Base-by-base conservation (phyloP, 2,329 filamentous ascomycete genomes). In the Fusarium coicis region DNA sequence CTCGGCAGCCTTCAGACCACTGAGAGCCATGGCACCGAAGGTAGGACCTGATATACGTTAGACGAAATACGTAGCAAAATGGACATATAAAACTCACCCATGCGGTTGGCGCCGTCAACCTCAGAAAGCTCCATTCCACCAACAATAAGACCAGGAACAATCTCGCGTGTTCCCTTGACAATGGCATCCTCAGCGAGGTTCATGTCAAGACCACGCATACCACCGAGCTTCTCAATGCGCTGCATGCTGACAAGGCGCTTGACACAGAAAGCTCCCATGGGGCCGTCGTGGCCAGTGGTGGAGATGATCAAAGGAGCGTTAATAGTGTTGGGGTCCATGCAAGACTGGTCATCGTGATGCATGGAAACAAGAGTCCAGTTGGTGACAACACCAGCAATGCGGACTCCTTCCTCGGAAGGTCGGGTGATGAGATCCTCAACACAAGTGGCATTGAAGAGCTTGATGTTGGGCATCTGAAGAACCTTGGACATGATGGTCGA, bases 261-360 rank as follows among this genome's bases (percentile, higher is more conserved):
- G 81, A 94, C 95, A 74, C 85, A 93, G 86, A 98, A 98, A 55
- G 95, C 95, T 52, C 95, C 95, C 81, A 97, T 97, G 21, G 95
- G 95, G 1, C 89, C 95, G 75, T 98, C 95, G 79, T 98, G 95
- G 56, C 95, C 95, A 1, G 95, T 97, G 30, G 95, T 97, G 65
- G 92, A 94, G 85, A 98, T 93, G 79, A 97, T 87, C 66, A 97
- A 83, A 3, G 95, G 94, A 1, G 94, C 94, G 80, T 97, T 97
- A 89, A 97, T 97, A 78, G 95, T 97, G 89, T 96, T 97, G 76
- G 95, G 95, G 82, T 97, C 95, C 95, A 97, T 97, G 92, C 95
- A 97, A 70, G 90, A 93, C 85, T 97, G 94, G 81, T 96, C 93
- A 80, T 95, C 93, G 83, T 95, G 93, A 83, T 95, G 92, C 87